Base-by-base conservation (phyloP, 805 yeast genomes). In the Barnettozyma botsteinii region DNA sequence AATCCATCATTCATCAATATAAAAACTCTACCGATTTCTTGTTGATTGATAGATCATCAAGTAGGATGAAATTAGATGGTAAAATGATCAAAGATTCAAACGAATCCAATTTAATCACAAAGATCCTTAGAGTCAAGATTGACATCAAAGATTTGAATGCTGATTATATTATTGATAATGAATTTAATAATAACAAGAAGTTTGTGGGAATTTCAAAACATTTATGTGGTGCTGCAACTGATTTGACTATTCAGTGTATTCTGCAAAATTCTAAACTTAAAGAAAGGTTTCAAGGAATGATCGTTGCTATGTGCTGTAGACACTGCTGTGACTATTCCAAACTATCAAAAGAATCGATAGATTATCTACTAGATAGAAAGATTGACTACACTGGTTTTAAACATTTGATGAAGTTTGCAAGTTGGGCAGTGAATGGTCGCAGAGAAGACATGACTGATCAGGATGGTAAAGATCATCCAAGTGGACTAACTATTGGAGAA, bases 171-270 rank as follows among this genome's bases (percentile, higher is more conserved):
- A 44, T 78, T 2, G 52, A 55, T 17, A 52, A 48, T 2, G 52
- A 62, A 26, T 46, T 49, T 15, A 20, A 41, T 5, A 33, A 36
- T 26, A 26, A 39, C 1, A 38, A 37, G 18, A 38, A 43, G 3
- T 56, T 69, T 29, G 80, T 82, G 8, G 86, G 80, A 2, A 75
- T 88, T 3, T 87, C 96, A 5, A 88, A 88, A 58, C 97, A 88
- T 62, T 62, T 89, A 26, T 88, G 97, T 62, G 97, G 97, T 5
- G 94, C 84, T 4, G 97, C 97, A 1, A 89, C 96, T 0, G 97
- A 88, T 57, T 64, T 88, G 36, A 83, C 96, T 0, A 60, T 89
- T 20, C 69, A 77, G 49, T 81, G 87, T 61, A 57, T 87, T 3
- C 45, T 69, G 33, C 72, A 73, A 31, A 59, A 60, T 43, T 56